Conservation (phyloP, 106 monocot genomes). For the Chionographis japonica region DNA sequence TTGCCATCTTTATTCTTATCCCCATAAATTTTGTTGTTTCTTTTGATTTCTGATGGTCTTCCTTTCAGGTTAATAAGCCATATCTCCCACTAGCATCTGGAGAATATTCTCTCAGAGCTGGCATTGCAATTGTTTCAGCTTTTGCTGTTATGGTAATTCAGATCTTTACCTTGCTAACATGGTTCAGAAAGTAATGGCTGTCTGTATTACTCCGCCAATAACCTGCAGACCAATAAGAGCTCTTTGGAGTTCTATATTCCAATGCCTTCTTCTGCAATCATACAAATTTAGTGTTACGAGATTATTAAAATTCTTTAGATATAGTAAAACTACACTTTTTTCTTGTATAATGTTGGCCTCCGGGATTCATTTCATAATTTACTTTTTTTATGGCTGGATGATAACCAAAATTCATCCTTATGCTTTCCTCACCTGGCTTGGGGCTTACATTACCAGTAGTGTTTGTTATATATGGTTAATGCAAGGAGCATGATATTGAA, state of each 20-base stretch:
- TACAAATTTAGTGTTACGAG: no score
- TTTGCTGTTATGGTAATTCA: constrained; percentile 74
- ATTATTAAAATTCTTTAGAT: no score
- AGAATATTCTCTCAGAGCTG: constrained; percentile 73
- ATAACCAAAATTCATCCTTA: no score
- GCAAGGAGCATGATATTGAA: no score
- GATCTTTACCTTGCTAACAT: neutral
- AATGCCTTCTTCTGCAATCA: no score
- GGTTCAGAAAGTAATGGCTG: neutral
- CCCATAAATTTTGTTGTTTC: neutral
- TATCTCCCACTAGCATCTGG: constrained; percentile 90
- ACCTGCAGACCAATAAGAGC: neutral
- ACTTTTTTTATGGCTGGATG: no score
- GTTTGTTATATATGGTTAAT: no score
- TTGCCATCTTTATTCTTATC: neutral
- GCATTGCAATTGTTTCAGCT: constrained; percentile 45
- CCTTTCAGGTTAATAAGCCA: constrained; percentile 86
- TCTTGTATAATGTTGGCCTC: no score
- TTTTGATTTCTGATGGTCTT: constrained; percentile 1
- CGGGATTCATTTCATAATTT: no score
- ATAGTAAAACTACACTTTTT: no score
- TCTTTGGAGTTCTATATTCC: neutral
- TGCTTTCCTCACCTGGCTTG: no score
- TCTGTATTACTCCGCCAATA: neutral
- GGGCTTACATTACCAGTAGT: no score